These are phyloP conservation scores for Davidsoniella eucalypti DNA, from an alignment of 2,329 filamentous ascomycete genomes.

Conservation along the genomic window DNA sequence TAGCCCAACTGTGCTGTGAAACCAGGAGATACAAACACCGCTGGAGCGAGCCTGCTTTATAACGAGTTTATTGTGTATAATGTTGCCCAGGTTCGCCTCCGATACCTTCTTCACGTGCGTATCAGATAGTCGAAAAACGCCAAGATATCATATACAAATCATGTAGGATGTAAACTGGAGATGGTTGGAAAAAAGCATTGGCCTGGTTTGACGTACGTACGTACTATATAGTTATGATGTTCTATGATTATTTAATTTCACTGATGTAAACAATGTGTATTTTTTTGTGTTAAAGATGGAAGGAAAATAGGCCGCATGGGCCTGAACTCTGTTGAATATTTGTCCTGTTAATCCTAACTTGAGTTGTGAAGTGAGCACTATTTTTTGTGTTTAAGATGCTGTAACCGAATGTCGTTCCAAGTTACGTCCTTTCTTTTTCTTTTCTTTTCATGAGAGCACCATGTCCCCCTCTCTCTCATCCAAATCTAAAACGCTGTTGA, in stretches of 20 bases:
- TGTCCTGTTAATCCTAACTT: background rate
- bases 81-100: constrained; percentile 49
- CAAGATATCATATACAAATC: no score
- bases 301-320: no score
- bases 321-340: constrained; percentile 5
- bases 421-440: no score
- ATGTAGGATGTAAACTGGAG: no score
- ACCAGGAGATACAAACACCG: constrained; percentile 32
- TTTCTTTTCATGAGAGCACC: no score
- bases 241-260: no score
- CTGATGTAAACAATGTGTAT: no score
- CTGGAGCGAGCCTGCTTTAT: constrained; percentile 37
- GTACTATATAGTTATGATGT: no score
- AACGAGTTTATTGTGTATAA: constrained; percentile 65
- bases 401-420: no score
- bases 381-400: background rate
- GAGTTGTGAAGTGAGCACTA: background rate
- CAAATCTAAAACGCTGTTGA: background rate
- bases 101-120: constrained; percentile 51
- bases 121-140: constrained; percentile 19
- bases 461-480: background rate
- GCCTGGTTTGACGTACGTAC: no score
- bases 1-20: constrained; percentile 32
- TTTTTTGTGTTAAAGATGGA: no score
- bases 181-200: no score